Percentiles rank a stretch among this genome's conserved stretches.
Evolutionary conservation across 2,329 filamentous ascomycete genomes (phyloP).

Genomic region (Stemphylium lycopersici): DNA sequence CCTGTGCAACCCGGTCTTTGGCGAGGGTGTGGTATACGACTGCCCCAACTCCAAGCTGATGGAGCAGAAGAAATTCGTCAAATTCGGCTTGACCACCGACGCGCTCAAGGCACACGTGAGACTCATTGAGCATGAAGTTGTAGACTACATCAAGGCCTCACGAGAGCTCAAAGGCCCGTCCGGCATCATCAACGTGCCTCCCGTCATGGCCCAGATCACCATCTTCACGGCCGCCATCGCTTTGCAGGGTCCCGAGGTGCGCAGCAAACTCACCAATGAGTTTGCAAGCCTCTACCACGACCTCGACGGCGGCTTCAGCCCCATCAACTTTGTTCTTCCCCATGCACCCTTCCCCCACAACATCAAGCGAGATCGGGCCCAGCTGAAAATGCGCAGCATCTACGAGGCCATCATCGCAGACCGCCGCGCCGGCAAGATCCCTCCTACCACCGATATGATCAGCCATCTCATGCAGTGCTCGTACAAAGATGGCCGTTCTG

Average conservation of each 20-base stretch:
- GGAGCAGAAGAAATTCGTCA: conserved; percentile 64
- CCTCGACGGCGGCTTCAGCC: neutral
- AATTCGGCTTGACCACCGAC: conserved; percentile 72
- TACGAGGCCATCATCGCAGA: neutral
- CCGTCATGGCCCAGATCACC: conserved; percentile 1
- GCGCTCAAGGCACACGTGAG: conserved; percentile 59
- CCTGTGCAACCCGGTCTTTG: neutral
- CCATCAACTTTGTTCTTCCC: conserved; percentile 1
- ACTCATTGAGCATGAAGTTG: neutral
- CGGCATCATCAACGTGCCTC: neutral
- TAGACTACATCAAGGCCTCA: neutral
- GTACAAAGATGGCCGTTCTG: neutral
- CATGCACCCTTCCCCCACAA: neutral
- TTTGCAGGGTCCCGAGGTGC: neutral
- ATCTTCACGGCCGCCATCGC: conserved; percentile 2
- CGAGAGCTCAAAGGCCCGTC: neutral
- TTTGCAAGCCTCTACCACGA: neutral
- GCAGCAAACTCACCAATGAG: neutral
- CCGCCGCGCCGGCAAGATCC: neutral
- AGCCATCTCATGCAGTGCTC: conserved; percentile 1
- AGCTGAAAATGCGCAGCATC: neutral
- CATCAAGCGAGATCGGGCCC: conserved; percentile 1
- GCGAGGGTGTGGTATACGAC: conserved; percentile 30
- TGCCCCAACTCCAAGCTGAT: conserved; percentile 37
- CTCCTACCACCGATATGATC: neutral